Evolutionary conservation across 2,329 filamentous ascomycete genomes (phyloP).

Genomic region (Shiraia sp.): DNA sequence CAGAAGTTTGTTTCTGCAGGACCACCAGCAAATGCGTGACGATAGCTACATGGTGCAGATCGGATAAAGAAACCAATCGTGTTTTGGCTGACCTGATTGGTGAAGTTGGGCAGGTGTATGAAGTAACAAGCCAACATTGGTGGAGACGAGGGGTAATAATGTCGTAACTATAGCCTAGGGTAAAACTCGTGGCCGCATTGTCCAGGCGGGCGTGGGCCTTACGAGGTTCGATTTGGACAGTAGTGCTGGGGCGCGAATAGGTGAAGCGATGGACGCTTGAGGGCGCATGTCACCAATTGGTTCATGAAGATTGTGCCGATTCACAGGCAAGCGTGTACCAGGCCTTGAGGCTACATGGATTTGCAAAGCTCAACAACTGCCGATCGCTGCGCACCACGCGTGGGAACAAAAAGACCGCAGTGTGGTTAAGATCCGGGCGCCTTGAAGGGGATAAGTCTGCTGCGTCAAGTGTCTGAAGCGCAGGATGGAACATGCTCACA

Average conservation of each 20-base stretch:
- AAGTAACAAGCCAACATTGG: conserved; percentile 9
- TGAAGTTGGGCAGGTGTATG: conserved; percentile 6
- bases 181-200: conserved; percentile 6
- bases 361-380: no score
- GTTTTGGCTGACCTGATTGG: conserved; percentile 10
- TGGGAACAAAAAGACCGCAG: no score
- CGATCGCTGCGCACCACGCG: not conserved
- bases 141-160: conserved; percentile 21
- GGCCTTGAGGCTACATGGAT: no score
- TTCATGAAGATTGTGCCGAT: no score
- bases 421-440: no score
- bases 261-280: not conserved
- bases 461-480: not conserved
- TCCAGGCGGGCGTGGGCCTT: conserved; percentile 6
- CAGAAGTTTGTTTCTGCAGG: conserved; percentile 24
- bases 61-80: conserved; percentile 12
- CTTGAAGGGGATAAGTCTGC: no score
- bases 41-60: conserved; percentile 22
- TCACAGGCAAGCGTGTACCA: no score
- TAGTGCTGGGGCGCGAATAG: not conserved
- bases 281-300: conserved; percentile 23
- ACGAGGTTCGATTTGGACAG: conserved; percentile 13
- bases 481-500: conserved; percentile 5
- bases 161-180: conserved; percentile 22
- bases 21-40: conserved; percentile 24